Evolutionary conservation across 768 basidiomycete species (phyloP).

Genomic region (Tephrocybe sp.): DNA sequence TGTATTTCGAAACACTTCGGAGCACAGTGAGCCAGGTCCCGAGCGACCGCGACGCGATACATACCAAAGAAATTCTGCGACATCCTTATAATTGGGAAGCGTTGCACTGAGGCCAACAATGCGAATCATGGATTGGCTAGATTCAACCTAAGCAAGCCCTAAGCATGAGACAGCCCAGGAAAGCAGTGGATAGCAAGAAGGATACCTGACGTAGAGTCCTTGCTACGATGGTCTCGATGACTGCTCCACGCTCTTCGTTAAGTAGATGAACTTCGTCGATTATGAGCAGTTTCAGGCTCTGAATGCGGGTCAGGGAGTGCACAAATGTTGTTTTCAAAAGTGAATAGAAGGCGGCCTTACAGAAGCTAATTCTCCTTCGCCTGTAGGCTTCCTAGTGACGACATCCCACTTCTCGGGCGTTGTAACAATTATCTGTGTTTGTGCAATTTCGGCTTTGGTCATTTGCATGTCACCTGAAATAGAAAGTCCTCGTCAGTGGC

Average conservation of each 20-base stretch:
- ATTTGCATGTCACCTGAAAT: slow-evolving; percentile 89
- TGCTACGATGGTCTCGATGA: slow-evolving; percentile 97
- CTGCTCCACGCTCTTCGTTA: slow-evolving; percentile 97
- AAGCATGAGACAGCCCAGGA: neutral
- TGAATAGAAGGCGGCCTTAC: slow-evolving; percentile 43
- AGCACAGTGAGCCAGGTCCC: neutral
- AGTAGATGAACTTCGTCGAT: slow-evolving; percentile 97
- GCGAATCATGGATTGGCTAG: slow-evolving; percentile 92
- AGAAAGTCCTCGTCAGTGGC: slow-evolving; percentile 16
- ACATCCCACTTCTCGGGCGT: slow-evolving; percentile 99
- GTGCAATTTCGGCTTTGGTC: slow-evolving; percentile 88
- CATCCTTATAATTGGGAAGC: slow-evolving; percentile 95
- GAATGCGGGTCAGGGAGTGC: neutral
- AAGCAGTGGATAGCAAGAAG: no score
- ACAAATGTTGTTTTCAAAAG: neutral
- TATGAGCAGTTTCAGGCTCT: slow-evolving; percentile 93
- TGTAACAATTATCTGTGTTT: slow-evolving; percentile 97
- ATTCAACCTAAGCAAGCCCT: slow-evolving; percentile 73
- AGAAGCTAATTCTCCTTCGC: slow-evolving; percentile 94
- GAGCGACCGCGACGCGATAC: slow-evolving; percentile 9
- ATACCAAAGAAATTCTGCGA: slow-evolving; percentile 91
- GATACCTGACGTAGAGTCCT: slow-evolving; percentile 84
- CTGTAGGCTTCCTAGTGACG: slow-evolving; percentile 94
- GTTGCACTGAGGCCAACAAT: slow-evolving; percentile 97
- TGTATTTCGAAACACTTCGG: slow-evolving; percentile 76